Base-by-base conservation (phyloP, 768 basidiomycete species). In the Pulveroboletus ravenelii region DNA sequence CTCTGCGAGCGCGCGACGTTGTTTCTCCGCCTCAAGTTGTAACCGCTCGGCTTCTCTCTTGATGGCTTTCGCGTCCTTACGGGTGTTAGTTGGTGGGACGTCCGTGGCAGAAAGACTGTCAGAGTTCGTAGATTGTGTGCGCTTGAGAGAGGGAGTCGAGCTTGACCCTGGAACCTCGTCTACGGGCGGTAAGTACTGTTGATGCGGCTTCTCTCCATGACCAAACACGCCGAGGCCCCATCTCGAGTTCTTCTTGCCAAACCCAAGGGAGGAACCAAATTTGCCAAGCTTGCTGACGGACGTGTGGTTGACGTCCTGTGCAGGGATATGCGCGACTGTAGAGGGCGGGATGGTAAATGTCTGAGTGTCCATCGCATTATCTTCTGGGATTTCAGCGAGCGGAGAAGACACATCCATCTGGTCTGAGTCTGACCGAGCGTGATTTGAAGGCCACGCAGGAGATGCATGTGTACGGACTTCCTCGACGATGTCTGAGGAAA, bases 1-100 rank as follows among this genome's bases (percentile, higher is more conserved):
- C 66, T 85, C 81, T 15, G 78, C 81, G 54, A 88, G 75, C 49
- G 82, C 82, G 55, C 91, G 88, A 54, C 86, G 84, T 58, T 89
- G 87, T 61, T 85, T 81, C 74, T 93, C 90, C 17, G 88, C 87
- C 68, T 94, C 91, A 52, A 78, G 80, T 50, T 82, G 81, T 45
- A 87, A 66, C 35, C 86, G 81, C 61, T 88, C 84, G 3, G 85
- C 85, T 68, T 91, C 87, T 70, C 89, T 89, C 75, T 88, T 89
- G 55, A 76, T 71, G 67, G 83, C 82, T 76, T 91, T 89, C 55
- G 78, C 72, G 62, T 90, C 87, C 47, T 72, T 74, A 47, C 74
- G 71, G 36, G 70, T 18, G 65, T 44, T 71, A 61, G 25, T 70
- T 62, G 31, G 72, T 71, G 53, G 71, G 59, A 27, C 78, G 77